Percentiles rank a stretch among this genome's conserved stretches.
These are phyloP conservation scores for Hanseniaspora pseudoguilliermondii DNA, from an alignment of 805 yeast species.

Conservation along the genomic window DNA sequence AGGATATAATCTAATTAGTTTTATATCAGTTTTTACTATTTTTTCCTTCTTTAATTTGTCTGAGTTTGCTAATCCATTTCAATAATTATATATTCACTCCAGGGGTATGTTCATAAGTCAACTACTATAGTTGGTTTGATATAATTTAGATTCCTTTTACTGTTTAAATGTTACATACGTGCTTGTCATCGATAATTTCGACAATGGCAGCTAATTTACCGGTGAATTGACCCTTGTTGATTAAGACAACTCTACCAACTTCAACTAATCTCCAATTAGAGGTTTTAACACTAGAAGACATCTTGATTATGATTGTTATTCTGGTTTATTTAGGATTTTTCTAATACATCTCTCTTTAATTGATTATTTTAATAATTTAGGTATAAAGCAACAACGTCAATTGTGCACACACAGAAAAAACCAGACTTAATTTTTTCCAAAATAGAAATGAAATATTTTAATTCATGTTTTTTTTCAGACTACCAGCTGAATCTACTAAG, in stretches of 20 bases:
- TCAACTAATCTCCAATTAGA: conserved; percentile 99
- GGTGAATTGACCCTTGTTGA: conserved; percentile 59
- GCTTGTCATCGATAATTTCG: conserved; percentile 98
- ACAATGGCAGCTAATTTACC: conserved; percentile 92
- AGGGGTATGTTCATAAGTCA: not conserved
- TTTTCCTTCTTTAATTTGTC: not conserved
- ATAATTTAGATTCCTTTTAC: not conserved
- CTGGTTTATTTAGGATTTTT: conserved; percentile 1
- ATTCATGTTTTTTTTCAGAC: not conserved
- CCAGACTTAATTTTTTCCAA: no score
- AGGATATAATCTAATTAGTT: no score
- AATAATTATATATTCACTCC: no score
- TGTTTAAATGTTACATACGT: conserved; percentile 47
- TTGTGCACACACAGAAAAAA: not conserved
- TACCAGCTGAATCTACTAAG: not conserved
- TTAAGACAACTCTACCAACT: conserved; percentile 96
- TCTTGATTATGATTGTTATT: conserved; percentile 23
- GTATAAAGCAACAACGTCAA: not conserved
- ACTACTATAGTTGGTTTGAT: not conserved
- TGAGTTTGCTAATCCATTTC: not conserved
- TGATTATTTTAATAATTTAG: no score
- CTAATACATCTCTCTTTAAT: not conserved
- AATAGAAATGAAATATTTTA: not conserved
- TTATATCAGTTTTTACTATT: no score
- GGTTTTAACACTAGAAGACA: conserved; percentile 81